phyloP scores from a whole-genome alignment of 139 green algal species.

The Bryopsis sp. region DNA sequence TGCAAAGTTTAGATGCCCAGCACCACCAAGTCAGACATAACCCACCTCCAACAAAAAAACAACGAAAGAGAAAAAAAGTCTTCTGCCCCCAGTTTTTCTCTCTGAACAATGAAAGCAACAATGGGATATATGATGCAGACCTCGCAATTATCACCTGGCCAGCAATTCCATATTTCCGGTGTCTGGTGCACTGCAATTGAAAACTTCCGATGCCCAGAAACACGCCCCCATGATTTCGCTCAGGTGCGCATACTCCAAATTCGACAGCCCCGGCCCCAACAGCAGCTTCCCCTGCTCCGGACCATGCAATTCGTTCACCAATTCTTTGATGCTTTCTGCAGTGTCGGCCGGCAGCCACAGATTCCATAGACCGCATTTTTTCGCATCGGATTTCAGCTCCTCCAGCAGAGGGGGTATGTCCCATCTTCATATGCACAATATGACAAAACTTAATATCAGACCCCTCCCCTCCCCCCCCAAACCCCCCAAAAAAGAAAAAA shows the following conservation, averaged over 20 bases:
- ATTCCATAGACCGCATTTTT: constrained; percentile 86
- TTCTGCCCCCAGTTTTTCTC: neutral
- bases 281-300: constrained; percentile 29
- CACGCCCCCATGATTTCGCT: constrained; percentile 64
- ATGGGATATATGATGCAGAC: neutral
- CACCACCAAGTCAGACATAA: too few species aligned
- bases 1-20: too few species aligned
- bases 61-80: neutral
- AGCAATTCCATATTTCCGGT: constrained; percentile 99
- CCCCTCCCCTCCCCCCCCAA: too few species aligned
- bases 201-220: constrained; percentile 82
- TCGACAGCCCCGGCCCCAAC: constrained; percentile 69
- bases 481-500: too few species aligned
- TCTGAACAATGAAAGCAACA: neutral
- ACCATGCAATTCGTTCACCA: constrained; percentile 17
- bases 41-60: neutral
- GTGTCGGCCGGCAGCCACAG: constrained; percentile 80
- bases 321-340: constrained; percentile 25
- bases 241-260: constrained; percentile 88
- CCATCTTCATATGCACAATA: constrained; percentile 42
- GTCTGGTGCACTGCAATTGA: constrained; percentile 98
- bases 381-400: constrained; percentile 68
- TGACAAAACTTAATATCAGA: constrained; percentile 12
- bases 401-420: constrained; percentile 68
- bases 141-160: constrained; percentile 23